Base-by-base conservation (phyloP, 2,329 filamentous ascomycete genomes). In the Westerdykella ornata region DNA sequence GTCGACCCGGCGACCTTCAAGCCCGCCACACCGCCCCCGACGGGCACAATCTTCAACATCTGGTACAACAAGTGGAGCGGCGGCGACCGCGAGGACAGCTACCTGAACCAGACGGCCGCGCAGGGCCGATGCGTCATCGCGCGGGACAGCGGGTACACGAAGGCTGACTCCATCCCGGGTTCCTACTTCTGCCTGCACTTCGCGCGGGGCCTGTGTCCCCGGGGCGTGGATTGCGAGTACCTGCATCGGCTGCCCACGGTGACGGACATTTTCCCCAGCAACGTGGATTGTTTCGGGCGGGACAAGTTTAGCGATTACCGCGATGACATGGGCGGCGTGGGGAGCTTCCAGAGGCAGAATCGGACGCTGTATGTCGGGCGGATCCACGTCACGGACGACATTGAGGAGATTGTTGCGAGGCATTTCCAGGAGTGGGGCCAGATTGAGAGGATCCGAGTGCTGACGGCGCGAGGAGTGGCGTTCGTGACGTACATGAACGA, bases 21-120 rank as follows among this genome's bases (percentile, higher is more conserved):
- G 55, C 83, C 83, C 26, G 88, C 95, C 56, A 84, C 86, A 3
- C 88, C 89, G 13, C 85, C 87, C 1, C 89, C 97, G 59, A 97
- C 90, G 0, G 92, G 92, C 39, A 94, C 87, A 0, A 88, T 89
- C 44, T 98, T 92, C 76, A 98, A 98, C 68, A 94, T 94, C 59
- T 96, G 89, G 90, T 95, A 96, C 71, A 96, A 95, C 72, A 97
- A 96, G 69, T 97, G 90, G 89, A 85, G 83, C 1, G 92, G 92
- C 52, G 92, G 92, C 59, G 92, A 98, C 68, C 80, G 88, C 46
- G 90, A 97, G 62, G 88, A 94, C 69, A 86, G 88, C 54, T 86
- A 88, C 57, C 75, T 86, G 7, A 85, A 84, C 28, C 85, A 94
- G 59, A 83, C 81, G 16, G 78, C 82, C 12, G 90, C 92, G 3